These are phyloP conservation scores for Lipomyces japonicus DNA, from an alignment of 805 yeast genomes.

Conservation along the genomic window DNA sequence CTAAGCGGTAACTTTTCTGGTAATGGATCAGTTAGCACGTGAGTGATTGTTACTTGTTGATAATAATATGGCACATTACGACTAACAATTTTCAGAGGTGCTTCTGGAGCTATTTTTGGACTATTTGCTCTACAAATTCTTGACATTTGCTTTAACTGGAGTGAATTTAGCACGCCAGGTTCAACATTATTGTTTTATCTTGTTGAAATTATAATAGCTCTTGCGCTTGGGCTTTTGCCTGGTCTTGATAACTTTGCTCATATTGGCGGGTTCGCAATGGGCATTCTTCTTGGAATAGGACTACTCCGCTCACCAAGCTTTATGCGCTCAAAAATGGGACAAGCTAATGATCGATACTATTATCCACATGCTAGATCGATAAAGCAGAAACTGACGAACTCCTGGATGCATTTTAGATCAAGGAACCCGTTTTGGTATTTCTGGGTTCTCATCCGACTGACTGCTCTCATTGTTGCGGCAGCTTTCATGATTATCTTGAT, in stretches of 20 bases:
- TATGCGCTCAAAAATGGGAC: constrained; percentile 28
- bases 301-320: constrained; percentile 54
- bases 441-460: constrained; percentile 53
- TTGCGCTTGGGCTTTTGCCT: constrained; percentile 64
- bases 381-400: constrained; percentile 32
- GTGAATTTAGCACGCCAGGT: constrained; percentile 47
- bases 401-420: constrained; percentile 27
- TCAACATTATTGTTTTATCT: constrained; percentile 47
- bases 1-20: constrained; percentile 70
- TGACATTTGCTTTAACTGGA: constrained; percentile 50
- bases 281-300: constrained; percentile 49
- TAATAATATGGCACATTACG: neutral
- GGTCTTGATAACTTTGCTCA: constrained; percentile 74
- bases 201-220: constrained; percentile 55
- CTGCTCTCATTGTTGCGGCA: constrained; percentile 45
- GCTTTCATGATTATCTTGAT: constrained; percentile 51
- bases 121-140: constrained; percentile 59
- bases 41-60: neutral
- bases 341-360: constrained; percentile 16
- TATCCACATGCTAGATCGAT: constrained; percentile 20
- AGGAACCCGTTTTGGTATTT: constrained; percentile 41
- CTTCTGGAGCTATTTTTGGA: constrained; percentile 69
- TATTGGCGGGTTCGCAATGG: constrained; percentile 69
- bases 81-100: constrained; percentile 52
- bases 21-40: constrained; percentile 49